A percentile compares a stretch with the other conserved stretches of the same genome.
Conservation (phyloP, 2,329 filamentous ascomycete species). For the Seiridium cupressi region DNA sequence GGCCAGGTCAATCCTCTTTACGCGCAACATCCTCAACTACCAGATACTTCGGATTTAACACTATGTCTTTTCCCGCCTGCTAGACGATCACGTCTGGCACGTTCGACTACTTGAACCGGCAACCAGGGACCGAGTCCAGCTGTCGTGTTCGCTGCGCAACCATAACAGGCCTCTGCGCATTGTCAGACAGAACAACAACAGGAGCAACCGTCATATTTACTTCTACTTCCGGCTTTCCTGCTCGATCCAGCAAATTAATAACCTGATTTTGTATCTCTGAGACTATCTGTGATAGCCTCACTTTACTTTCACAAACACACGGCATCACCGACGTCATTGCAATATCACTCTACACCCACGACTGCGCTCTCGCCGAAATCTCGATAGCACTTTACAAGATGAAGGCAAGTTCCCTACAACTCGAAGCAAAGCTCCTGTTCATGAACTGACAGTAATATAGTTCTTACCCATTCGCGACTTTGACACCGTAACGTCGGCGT, state of each 20-base stretch:
- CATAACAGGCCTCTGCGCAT: neutral
- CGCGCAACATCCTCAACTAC: neutral
- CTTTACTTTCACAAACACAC: neutral
- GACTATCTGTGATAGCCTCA: neutral
- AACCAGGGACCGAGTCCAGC: constrained; percentile 13
- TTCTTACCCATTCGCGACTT: constrained; percentile 90
- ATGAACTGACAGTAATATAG: constrained; percentile 42
- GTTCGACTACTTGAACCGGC: constrained; percentile 13
- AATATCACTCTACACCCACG: neutral
- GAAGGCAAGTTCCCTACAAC: constrained; percentile 9
- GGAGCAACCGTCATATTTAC: neutral
- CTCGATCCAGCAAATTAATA: neutral
- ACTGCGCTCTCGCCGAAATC: neutral
- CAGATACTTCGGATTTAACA: neutral
- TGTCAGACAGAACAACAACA: neutral
- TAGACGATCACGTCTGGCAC: constrained; percentile 25
- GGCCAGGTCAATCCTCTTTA: neutral
- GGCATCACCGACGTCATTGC: neutral
- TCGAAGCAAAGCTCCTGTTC: neutral
- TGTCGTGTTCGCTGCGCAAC: constrained; percentile 2
- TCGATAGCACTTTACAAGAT: constrained; percentile 4
- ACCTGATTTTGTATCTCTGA: neutral
- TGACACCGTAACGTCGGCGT: constrained; percentile 84
- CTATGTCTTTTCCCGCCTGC: constrained; percentile 20
- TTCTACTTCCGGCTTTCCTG: neutral